These are phyloP conservation scores for Helicosporidium sp. DNA, from an alignment of 139 green algal species.

Conservation along the genomic window DNA sequence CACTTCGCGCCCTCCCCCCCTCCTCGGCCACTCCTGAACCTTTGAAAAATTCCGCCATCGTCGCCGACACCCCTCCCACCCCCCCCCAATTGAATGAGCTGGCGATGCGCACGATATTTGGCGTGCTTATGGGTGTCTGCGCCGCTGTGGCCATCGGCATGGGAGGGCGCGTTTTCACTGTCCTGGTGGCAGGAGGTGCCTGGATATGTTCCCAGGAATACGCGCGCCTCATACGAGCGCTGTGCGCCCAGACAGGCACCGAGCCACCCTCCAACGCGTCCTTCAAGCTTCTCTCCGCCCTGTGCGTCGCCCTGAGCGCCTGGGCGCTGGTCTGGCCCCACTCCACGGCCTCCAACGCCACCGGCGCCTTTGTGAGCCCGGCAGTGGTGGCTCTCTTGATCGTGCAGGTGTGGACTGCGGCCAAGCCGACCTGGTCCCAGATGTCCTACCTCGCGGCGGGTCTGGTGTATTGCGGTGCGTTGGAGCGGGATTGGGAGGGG, in stretches of 20 bases:
- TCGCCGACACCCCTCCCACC: no score
- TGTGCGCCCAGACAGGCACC: no score
- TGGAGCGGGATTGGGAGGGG: not conserved
- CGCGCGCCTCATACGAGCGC: constrained; percentile 28
- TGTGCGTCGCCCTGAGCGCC: constrained; percentile 45
- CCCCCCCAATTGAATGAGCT: no score
- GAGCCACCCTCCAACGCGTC: constrained; percentile 37
- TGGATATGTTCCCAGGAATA: constrained; percentile 54
- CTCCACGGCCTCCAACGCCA: no score
- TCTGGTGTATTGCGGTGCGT: constrained; percentile 76
- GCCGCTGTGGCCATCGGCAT: constrained; percentile 34
- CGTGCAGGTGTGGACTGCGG: constrained; percentile 41
- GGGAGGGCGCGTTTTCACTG: no score
- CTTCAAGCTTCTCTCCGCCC: constrained; percentile 32
- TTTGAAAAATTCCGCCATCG: no score
- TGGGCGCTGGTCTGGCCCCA: no score
- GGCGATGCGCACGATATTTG: constrained; percentile 36
- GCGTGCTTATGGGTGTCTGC: constrained; percentile 29
- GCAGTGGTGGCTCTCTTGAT: no score
- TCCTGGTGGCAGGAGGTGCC: no score
- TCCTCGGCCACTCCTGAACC: no score
- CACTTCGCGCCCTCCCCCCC: no score
- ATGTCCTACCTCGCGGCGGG: constrained; percentile 67
- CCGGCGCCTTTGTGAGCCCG: no score
- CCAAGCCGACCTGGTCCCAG: constrained; percentile 59